Evolutionary conservation across 306 rosid genomes (phyloP), one percentile per base, ranked within the genome.

Genomic region (Castanea crenata): DNA sequence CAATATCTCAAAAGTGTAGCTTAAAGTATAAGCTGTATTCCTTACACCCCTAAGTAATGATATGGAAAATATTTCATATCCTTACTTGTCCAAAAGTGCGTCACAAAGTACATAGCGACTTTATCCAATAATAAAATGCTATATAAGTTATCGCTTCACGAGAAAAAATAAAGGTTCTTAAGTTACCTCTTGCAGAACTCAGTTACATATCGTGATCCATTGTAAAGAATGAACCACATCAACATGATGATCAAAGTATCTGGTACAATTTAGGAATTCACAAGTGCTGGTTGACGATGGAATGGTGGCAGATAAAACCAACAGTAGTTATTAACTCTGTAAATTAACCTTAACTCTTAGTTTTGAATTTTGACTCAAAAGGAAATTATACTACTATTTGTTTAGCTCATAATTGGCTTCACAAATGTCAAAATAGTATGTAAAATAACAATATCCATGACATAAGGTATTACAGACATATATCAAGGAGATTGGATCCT

Each of bases 151-250:
- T 20, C 15, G 35, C 12, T 67, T 67, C 51, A 32, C 0, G 7
- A 32, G 21, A 19, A 67, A 14, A 80, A 21, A 78, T 8, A 68
- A 35, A 73, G 56, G 19, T 21, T 70, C 79, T 14, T 31, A 58
- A 6, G 51, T 3, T 81, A 95, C 99, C 98, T 91, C 86, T 83
- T 88, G 85, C 82, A 79, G 85, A 90, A 81, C 80, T 79, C 91
- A 41, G 86, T 51, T 11, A 72, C 61, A 41, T 83, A 85, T 80
- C 91, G 87, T 1, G 86, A 83, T 20, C 85, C 87, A 54, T 89
- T 89, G 83, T 85, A 79, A 73, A 87, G 52, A 54, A 95, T 82
- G 78, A 91, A 95, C 91, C 98, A 90, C 89, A 91, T 86, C 76
- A 95, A 82, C 57, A 95, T 86, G 64, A 90, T 59, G 78, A 92